Base-by-base conservation (phyloP, 148 eudicot species). In the Vaccinium corymbosum region DNA sequence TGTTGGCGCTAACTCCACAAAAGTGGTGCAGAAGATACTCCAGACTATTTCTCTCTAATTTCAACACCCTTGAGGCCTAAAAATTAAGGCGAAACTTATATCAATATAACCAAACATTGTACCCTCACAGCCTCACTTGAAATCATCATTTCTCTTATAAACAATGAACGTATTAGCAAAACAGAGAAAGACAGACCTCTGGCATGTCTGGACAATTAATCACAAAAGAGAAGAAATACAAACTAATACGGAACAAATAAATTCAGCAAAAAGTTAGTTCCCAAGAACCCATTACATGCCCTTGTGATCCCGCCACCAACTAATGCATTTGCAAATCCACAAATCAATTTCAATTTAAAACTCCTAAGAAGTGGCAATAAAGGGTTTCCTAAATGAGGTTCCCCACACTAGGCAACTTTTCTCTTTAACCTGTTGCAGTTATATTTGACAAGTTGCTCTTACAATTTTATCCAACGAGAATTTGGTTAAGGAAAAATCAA, bases 41-140 rank as follows among this genome's bases (percentile, higher is more conserved):
- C 90, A 97, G 90, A 86, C 98, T 95, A 87, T 89, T 86, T 78
- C 99, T 92, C 85, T 97, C 99, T 93, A 94, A 42, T 76, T 97
- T 93, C 86, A 97, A 89, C 74, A 95, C 95, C 89, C 94, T 93
- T 38, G 99, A 97, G 50, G 97, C 99, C 99, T 95, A 77, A 32
- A 78, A 78, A 68, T 70, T 56, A 71, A 86, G 83, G 71, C 51
- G 70, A 76, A 53, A 83, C 76, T 22, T 5, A 55, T 79, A 50
- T 51, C 55, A 6, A 70, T 62, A 14, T 85, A 88, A 81, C 82
- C 46, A 29, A 55, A 66, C 50, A 78, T 7, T 70, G 48, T 29
- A 49, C 12, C 80, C 10, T 22, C 55, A 56, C 42, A 49, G 8
- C 80, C 10, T 22, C 55, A 56, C 42, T 64, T 35, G 27, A 81